phyloP scores from a whole-genome alignment of 768 basidiomycete species.

The Tulasnella sp. region DNA sequence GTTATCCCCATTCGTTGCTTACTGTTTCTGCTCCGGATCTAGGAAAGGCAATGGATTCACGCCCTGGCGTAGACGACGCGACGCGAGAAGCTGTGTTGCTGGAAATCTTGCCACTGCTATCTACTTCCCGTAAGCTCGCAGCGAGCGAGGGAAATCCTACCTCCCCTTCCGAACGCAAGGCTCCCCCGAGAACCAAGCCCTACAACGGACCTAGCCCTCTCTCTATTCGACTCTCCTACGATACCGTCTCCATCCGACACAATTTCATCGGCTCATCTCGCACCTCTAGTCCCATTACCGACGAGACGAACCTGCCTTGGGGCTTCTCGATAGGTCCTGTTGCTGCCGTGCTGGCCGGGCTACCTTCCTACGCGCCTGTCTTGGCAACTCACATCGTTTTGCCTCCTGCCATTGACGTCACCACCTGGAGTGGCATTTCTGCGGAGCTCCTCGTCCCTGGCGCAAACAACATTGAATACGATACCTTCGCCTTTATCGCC shows the following conservation, averaged over 20 bases:
- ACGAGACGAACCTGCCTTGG: not conserved
- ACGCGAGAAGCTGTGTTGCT: not conserved
- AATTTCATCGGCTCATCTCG: not conserved
- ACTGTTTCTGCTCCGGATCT: no score
- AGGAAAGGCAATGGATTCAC: not conserved
- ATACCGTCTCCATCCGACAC: not conserved
- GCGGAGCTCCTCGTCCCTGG: slow-evolving; percentile 1
- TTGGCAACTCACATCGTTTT: not conserved
- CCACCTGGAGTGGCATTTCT: not conserved
- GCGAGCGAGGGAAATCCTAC: not conserved
- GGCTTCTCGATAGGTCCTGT: not conserved
- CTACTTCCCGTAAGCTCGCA: not conserved
- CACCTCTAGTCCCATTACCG: not conserved
- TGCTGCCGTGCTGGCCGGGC: not conserved
- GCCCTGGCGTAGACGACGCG: not conserved
- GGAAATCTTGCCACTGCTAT: not conserved
- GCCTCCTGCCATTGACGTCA: not conserved
- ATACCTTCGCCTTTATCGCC: not conserved
- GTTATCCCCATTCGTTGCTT: not conserved
- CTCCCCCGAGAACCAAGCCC: not conserved
- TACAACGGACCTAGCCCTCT: not conserved
- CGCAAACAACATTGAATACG: not conserved
- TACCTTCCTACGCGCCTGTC: not conserved
- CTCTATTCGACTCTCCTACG: not conserved
- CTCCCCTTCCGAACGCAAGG: not conserved